These are phyloP conservation scores for Neobulgaria alba DNA, from an alignment of 2,329 filamentous ascomycete species.

Conservation along the genomic window DNA sequence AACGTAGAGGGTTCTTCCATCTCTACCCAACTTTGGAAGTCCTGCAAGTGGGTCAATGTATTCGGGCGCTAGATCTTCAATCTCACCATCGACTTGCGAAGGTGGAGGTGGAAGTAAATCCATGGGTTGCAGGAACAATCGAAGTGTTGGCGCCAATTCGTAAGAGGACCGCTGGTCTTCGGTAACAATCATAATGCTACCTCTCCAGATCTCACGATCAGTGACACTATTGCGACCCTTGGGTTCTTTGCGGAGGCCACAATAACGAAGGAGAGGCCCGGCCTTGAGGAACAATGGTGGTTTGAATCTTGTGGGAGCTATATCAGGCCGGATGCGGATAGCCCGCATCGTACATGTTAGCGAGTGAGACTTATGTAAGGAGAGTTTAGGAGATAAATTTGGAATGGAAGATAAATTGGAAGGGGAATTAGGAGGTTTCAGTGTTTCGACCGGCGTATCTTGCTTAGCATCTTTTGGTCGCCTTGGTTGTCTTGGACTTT, in stretches of 20 bases:
- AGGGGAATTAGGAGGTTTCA: not conserved
- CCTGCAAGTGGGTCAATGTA: conserved; percentile 87
- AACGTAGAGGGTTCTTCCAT: conserved; percentile 80
- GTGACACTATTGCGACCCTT: conserved; percentile 31
- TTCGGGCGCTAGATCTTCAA: conserved; percentile 60
- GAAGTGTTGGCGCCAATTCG: conserved; percentile 67
- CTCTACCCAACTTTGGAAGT: conserved; percentile 74
- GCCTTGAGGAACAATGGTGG: conserved; percentile 81
- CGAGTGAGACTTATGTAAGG: conserved; percentile 18
- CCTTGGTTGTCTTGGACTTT: not conserved
- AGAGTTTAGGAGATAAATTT: not conserved
- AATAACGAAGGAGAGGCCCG: conserved; percentile 83
- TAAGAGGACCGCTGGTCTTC: conserved; percentile 78
- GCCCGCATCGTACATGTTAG: conserved; percentile 30
- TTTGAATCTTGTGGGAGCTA: conserved; percentile 61
- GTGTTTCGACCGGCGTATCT: conserved; percentile 1
- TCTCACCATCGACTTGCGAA: conserved; percentile 53
- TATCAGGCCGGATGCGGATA: conserved; percentile 28
- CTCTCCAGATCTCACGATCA: conserved; percentile 81
- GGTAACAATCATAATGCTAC: conserved; percentile 93
- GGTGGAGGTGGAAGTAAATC: conserved; percentile 74
- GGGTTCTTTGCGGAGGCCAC: conserved; percentile 64
- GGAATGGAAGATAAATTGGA: not conserved
- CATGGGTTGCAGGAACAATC: conserved; percentile 80
- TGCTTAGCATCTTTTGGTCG: not conserved